These are phyloP conservation scores for Stagonosporopsis rhizophila DNA, from an alignment of 2,329 filamentous ascomycete species.

Conservation along the genomic window DNA sequence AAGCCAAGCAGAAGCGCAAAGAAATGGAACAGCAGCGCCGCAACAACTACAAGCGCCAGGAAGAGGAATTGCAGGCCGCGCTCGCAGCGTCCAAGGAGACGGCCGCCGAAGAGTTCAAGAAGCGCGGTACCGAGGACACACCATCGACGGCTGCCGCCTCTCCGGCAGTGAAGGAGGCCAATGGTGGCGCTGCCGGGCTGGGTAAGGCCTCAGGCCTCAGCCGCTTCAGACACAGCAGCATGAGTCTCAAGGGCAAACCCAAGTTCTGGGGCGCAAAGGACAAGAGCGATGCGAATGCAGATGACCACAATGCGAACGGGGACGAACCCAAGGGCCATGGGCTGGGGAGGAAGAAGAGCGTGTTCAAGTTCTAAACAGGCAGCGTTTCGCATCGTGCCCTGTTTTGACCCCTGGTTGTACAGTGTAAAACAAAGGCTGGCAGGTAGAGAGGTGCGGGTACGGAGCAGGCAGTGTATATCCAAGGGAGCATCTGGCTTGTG, in stretches of 20 bases:
- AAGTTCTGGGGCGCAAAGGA: conserved; percentile 66
- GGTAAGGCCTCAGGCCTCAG: conserved; percentile 57
- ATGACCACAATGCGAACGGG: conserved; percentile 14
- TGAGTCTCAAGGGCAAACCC: conserved; percentile 79
- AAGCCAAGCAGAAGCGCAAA: conserved; percentile 56
- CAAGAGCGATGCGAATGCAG: conserved; percentile 38
- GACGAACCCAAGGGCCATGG: conserved; percentile 65
- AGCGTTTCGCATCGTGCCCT: too few species aligned
- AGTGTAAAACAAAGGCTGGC: too few species aligned
- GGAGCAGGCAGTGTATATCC: too few species aligned
- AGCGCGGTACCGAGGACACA: conserved; percentile 21
- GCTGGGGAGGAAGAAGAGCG: conserved; percentile 75
- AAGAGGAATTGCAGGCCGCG: conserved; percentile 69
- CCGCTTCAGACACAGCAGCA: conserved; percentile 74
- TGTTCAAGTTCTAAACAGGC: conserved; percentile 47
- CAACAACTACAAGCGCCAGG: conserved; percentile 63
- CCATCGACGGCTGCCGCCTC: background rate
- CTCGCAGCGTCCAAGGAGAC: conserved; percentile 71
- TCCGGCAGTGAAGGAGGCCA: conserved; percentile 32
- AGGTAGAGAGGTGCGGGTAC: too few species aligned
- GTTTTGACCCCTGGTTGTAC: too few species aligned
- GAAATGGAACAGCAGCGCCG: conserved; percentile 61
- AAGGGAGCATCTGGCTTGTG: too few species aligned
- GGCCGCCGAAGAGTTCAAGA: conserved; percentile 58
- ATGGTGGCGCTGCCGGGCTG: conserved; percentile 47